These are phyloP conservation scores for Amphichorda felina DNA, from an alignment of 2,329 filamentous ascomycete species.

Conservation along the genomic window DNA sequence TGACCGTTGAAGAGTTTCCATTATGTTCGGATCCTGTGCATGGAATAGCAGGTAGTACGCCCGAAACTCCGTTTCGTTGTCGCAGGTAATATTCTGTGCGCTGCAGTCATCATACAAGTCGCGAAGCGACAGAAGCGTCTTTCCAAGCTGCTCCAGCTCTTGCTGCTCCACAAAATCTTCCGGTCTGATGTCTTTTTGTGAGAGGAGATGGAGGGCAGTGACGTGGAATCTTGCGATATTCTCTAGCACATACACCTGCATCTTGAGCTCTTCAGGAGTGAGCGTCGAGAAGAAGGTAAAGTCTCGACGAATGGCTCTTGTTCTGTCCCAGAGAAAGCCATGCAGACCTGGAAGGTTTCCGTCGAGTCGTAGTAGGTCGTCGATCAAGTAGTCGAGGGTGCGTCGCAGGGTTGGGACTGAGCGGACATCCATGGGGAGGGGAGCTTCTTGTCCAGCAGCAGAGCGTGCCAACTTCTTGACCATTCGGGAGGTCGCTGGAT, in stretches of 20 bases:
- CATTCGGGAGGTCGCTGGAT: conserved; percentile 41
- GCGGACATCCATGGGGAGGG: conserved; percentile 56
- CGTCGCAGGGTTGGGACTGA: conserved; percentile 44
- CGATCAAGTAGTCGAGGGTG: conserved; percentile 52
- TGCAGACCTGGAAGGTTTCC: conserved; percentile 43
- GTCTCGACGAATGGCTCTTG: conserved; percentile 54
- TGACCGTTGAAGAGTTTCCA: conserved; percentile 38
- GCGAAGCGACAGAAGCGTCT: conserved; percentile 51
- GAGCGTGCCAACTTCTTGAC: conserved; percentile 57
- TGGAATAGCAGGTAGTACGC: conserved; percentile 55
- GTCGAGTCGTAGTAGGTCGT: conserved; percentile 43
- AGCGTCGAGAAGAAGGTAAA: conserved; percentile 56
- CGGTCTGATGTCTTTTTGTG: conserved; percentile 39
- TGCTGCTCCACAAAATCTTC: conserved; percentile 56
- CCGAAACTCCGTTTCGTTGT: conserved; percentile 54
- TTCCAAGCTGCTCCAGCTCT: conserved; percentile 55
- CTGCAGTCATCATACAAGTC: conserved; percentile 56
- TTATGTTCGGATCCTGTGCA: conserved; percentile 43
- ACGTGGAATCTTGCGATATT: conserved; percentile 57
- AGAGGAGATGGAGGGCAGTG: conserved; percentile 50
- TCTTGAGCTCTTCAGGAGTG: conserved; percentile 40
- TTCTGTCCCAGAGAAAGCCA: conserved; percentile 57
- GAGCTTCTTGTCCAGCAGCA: conserved; percentile 55
- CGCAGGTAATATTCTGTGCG: conserved; percentile 42
- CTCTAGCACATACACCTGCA: conserved; percentile 52